A percentile compares a stretch with the other conserved stretches of the same genome.
Conservation (phyloP, 1,284 basidiomycete genomes). For the Leccinum solheimii region DNA sequence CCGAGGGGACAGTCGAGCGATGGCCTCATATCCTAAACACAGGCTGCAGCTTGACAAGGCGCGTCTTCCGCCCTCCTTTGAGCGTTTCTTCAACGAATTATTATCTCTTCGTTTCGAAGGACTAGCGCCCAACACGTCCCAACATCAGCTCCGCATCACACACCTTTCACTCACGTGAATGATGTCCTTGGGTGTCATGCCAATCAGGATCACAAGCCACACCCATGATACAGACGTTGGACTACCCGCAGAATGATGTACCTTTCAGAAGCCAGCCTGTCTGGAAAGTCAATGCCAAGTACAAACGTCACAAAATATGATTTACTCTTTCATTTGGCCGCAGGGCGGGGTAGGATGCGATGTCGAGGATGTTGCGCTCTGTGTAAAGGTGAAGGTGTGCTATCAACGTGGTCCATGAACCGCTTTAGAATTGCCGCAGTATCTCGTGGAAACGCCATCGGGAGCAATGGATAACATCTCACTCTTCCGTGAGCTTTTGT, state of each 20-base stretch:
- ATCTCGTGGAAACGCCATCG: constrained; percentile 42
- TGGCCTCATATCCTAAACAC: neutral
- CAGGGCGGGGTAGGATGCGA: constrained; percentile 52
- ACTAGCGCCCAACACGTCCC: constrained; percentile 46
- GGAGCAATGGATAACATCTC: constrained; percentile 24
- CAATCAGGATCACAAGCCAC: constrained; percentile 4
- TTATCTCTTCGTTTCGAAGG: constrained; percentile 59
- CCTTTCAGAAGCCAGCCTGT: constrained; percentile 49
- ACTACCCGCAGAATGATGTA: constrained; percentile 62
- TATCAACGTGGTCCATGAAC: constrained; percentile 54
- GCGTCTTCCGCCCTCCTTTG: constrained; percentile 24
- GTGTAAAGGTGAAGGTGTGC: constrained; percentile 48
- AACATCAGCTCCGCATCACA: neutral
- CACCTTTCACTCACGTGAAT: constrained; percentile 69
- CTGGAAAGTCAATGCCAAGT: constrained; percentile 59
- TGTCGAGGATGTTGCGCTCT: constrained; percentile 50
- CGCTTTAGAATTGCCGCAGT: constrained; percentile 48
- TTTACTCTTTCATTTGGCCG: constrained; percentile 69
- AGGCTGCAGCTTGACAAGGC: constrained; percentile 22
- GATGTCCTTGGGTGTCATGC: constrained; percentile 49
- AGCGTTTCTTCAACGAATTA: constrained; percentile 48
- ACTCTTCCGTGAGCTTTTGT: constrained; percentile 64
- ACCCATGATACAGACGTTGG: constrained; percentile 47
- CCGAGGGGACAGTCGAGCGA: constrained; percentile 2
- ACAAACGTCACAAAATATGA: constrained; percentile 58